phyloP scores from a whole-genome alignment of 176 grass and related monocot species.

The Phyllostachys edulis region DNA sequence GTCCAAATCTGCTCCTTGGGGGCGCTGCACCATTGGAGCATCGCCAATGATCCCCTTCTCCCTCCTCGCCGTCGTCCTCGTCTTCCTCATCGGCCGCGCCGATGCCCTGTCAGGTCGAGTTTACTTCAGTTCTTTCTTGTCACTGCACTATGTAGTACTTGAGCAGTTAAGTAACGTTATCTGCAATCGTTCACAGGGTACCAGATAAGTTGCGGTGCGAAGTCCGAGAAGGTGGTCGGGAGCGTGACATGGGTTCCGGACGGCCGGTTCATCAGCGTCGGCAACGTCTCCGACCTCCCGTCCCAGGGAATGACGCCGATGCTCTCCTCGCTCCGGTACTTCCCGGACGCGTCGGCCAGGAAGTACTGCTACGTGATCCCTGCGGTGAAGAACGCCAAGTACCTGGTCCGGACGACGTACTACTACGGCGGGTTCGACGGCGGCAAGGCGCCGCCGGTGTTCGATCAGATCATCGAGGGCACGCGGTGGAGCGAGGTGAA shows the following conservation, averaged over 20 bases:
- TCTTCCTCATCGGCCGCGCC: background rate
- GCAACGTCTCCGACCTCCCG: slow-evolving; percentile 25
- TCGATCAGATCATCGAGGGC: slow-evolving; percentile 77
- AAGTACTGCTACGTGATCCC: slow-evolving; percentile 85
- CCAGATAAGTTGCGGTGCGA: slow-evolving; percentile 70
- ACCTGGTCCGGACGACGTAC: slow-evolving; percentile 77
- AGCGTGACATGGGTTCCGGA: slow-evolving; percentile 62
- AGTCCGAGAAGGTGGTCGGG: slow-evolving; percentile 1
- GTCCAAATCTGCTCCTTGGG: background rate
- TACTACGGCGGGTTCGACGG: slow-evolving; percentile 86
- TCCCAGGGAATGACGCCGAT: slow-evolving; percentile 17
- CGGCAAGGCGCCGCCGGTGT: slow-evolving; percentile 51
- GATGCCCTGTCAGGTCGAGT: slow-evolving; percentile 17
- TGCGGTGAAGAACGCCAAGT: slow-evolving; percentile 30
- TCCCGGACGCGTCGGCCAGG: slow-evolving; percentile 49
- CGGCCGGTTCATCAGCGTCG: slow-evolving; percentile 44
- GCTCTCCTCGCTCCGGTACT: slow-evolving; percentile 68
- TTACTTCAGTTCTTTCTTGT: background rate
- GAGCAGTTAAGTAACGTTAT: background rate
- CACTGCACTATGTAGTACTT: background rate
- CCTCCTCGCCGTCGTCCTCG: slow-evolving; percentile 28
- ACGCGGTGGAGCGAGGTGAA: slow-evolving; percentile 76
- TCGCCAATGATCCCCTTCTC: slow-evolving; percentile 22
- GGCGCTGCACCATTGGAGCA: background rate
- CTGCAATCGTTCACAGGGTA: slow-evolving; percentile 32